A percentile compares a stretch with the other conserved stretches of the same genome.
phyloP scores from a whole-genome alignment of 306 rosid species.

The Trifolium repens region DNA sequence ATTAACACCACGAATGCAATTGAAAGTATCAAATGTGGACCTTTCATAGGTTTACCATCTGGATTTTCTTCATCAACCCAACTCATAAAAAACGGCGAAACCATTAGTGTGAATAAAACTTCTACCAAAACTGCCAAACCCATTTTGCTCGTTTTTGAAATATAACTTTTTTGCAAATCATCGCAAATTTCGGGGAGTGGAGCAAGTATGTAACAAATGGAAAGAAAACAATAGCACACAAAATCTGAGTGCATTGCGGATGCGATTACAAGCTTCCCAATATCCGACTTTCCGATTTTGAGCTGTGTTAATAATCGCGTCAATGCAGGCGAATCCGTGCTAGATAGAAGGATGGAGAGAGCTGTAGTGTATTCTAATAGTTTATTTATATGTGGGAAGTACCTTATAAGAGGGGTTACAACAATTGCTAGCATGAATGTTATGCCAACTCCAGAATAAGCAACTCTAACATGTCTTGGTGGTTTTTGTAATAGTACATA shows the following conservation, averaged over 20 bases:
- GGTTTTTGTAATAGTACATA: constrained; percentile 52
- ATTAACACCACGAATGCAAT: constrained; percentile 74
- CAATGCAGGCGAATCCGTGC: constrained; percentile 83
- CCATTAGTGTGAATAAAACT: constrained; percentile 50
- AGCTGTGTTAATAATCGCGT: constrained; percentile 72
- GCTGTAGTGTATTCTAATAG: constrained; percentile 50
- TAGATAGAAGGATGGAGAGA: constrained; percentile 59
- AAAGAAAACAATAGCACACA: constrained; percentile 59
- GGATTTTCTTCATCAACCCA: constrained; percentile 97
- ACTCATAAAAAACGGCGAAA: constrained; percentile 71
- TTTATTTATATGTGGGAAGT: constrained; percentile 7
- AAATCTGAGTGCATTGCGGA: constrained; percentile 88
- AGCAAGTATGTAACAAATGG: constrained; percentile 54
- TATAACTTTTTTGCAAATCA: no score
- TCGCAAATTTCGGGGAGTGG: constrained; percentile 44
- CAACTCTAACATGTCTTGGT: constrained; percentile 57
- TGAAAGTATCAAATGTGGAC: constrained; percentile 79
- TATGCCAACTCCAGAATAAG: constrained; percentile 60
- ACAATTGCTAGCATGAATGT: constrained; percentile 57
- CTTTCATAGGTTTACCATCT: constrained; percentile 91
- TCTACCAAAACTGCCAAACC: constrained; percentile 48
- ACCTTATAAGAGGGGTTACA: constrained; percentile 46
- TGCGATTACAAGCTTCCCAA: constrained; percentile 80
- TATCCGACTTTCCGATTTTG: constrained; percentile 89
- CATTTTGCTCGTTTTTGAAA: constrained; percentile 34